Evolutionary conservation across 2,329 filamentous ascomycete genomes (phyloP).

Genomic region (Neopestalotiopsis sp.): DNA sequence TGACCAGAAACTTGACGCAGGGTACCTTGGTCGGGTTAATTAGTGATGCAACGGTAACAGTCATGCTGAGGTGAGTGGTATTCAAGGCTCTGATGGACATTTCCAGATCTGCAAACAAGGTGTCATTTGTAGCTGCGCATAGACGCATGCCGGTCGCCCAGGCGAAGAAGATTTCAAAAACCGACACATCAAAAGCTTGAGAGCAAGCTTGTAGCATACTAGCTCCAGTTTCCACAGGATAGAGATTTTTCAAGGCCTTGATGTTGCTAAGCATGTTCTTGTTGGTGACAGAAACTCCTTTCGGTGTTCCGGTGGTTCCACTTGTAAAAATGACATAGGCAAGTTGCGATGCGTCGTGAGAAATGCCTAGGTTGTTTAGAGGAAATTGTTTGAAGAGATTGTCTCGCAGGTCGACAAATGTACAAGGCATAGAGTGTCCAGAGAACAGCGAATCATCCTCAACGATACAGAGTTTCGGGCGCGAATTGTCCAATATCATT

Average conservation of each 20-base stretch:
- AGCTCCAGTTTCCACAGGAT: conserved; percentile 59
- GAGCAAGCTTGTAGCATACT: conserved; percentile 83
- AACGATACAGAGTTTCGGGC: conserved; percentile 50
- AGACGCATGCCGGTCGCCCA: conserved; percentile 81
- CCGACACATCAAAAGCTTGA: conserved; percentile 84
- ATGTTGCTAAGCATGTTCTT: conserved; percentile 79
- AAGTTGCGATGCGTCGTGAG: conserved; percentile 52
- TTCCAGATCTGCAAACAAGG: conserved; percentile 75
- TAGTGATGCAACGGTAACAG: conserved; percentile 83
- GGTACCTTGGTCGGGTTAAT: conserved; percentile 73
- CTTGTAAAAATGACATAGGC: conserved; percentile 86
- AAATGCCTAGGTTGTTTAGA: conserved; percentile 41
- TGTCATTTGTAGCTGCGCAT: conserved; percentile 76
- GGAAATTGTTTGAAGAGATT: conserved; percentile 34
- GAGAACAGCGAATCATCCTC: conserved; percentile 36
- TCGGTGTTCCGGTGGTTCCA: conserved; percentile 80
- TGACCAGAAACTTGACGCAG: conserved; percentile 75
- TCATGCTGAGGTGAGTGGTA: conserved; percentile 83
- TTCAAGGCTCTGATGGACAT: conserved; percentile 63
- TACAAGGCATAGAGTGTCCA: conserved; percentile 22
- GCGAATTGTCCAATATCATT: conserved; percentile 66
- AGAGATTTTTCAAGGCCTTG: conserved; percentile 67
- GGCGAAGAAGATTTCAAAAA: conserved; percentile 89
- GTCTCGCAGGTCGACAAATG: conserved; percentile 40
- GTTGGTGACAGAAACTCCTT: conserved; percentile 80